Percentiles rank a stretch among this genome's conserved stretches.
phyloP scores from a whole-genome alignment of 805 yeast species.

The Candida boleticola region DNA sequence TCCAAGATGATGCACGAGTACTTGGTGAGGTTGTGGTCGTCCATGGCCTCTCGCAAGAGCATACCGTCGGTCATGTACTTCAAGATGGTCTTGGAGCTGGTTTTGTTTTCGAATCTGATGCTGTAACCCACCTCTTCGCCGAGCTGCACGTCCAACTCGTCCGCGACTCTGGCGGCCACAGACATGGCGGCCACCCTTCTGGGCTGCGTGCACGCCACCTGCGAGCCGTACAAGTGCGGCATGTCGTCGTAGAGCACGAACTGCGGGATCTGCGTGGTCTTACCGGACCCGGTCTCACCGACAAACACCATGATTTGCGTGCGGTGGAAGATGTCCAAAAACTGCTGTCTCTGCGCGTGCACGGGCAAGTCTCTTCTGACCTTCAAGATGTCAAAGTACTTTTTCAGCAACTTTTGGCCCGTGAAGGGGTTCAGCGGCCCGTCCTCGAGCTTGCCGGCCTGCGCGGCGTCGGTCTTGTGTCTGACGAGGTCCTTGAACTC shows the following conservation, averaged over 20 bases:
- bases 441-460: slow-evolving; percentile 58
- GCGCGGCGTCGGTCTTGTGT: slow-evolving; percentile 63
- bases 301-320: slow-evolving; percentile 97
- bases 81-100: slow-evolving; percentile 74
- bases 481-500: slow-evolving; percentile 56
- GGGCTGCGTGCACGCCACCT: slow-evolving; percentile 95
- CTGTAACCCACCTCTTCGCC: slow-evolving; percentile 96
- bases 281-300: slow-evolving; percentile 99
- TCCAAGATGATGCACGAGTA: slow-evolving; percentile 91
- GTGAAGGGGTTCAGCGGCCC: slow-evolving; percentile 76
- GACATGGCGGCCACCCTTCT: slow-evolving; percentile 99
- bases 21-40: slow-evolving; percentile 75
- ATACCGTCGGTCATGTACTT: slow-evolving; percentile 99
- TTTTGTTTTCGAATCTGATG: slow-evolving; percentile 90
- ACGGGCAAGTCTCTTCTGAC: slow-evolving; percentile 88
- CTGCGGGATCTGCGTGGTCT: slow-evolving; percentile 97
- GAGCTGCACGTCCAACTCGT: slow-evolving; percentile 89
- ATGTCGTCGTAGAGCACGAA: slow-evolving; percentile 89
- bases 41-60: slow-evolving; percentile 96
- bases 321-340: slow-evolving; percentile 75
- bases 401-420: slow-evolving; percentile 56
- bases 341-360: slow-evolving; percentile 88
- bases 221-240: slow-evolving; percentile 80
- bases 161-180: slow-evolving; percentile 95
- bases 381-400: slow-evolving; percentile 75